Conservation (phyloP, 371 early-diverging fungal genomes). For the Mortierella sp. region DNA sequence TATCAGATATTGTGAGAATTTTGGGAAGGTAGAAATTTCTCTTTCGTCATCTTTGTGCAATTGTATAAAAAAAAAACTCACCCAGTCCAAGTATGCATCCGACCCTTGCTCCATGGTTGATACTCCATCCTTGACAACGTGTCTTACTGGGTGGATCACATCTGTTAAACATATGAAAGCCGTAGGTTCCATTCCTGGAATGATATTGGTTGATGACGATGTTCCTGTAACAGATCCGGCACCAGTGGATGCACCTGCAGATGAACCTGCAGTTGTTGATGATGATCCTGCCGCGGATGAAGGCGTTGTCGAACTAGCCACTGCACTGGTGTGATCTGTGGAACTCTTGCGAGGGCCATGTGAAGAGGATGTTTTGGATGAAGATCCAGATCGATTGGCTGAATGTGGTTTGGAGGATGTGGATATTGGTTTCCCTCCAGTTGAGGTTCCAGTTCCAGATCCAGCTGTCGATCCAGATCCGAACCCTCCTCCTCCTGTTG, state of each 20-base stretch:
- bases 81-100: conserved; percentile 55
- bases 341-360: conserved; percentile 20
- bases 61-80: not conserved
- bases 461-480: conserved; percentile 1
- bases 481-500: not conserved
- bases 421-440: not conserved
- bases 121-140: conserved; percentile 39
- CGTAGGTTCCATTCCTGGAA: conserved; percentile 53
- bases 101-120: conserved; percentile 52
- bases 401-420: conserved; percentile 5
- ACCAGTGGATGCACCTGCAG: conserved; percentile 1
- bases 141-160: conserved; percentile 48
- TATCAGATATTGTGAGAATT: not conserved
- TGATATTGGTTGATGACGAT: conserved; percentile 11
- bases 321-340: conserved; percentile 16
- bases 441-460: conserved; percentile 3
- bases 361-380: conserved; percentile 8
- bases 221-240: not conserved
- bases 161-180: conserved; percentile 53
- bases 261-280: conserved; percentile 17
- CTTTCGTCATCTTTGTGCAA: not conserved
- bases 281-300: conserved; percentile 13
- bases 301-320: conserved; percentile 4
- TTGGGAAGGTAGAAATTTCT: not conserved
- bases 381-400: conserved; percentile 18